Evolutionary conservation across 2,329 filamentous ascomycete species (phyloP).

Genomic region (Chalara sp.): DNA sequence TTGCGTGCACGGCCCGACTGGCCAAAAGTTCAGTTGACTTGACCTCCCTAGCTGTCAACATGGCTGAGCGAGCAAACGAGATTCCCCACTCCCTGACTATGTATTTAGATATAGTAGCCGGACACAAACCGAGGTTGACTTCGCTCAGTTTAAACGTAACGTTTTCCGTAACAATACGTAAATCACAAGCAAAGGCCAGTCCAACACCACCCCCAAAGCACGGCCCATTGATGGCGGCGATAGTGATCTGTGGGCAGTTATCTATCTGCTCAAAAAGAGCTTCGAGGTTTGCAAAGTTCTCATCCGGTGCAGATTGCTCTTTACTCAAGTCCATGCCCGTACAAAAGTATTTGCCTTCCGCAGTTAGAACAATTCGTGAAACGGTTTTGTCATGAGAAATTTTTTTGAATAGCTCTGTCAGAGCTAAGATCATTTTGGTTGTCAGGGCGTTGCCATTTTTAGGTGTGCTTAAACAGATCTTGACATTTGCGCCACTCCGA

Average conservation of each 20-base stretch:
- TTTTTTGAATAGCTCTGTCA: constrained; percentile 25
- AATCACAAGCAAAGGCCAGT: constrained; percentile 35
- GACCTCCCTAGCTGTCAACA: constrained; percentile 30
- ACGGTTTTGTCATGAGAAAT: constrained; percentile 21
- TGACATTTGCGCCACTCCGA: constrained; percentile 25
- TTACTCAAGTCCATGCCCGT: constrained; percentile 32
- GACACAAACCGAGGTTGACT: constrained; percentile 31
- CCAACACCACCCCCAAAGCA: constrained; percentile 38
- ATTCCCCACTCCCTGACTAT: constrained; percentile 33
- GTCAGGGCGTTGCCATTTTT: constrained; percentile 35
- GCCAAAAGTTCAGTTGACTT: constrained; percentile 21
- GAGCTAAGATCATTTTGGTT: constrained; percentile 26
- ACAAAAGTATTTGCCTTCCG: constrained; percentile 33
- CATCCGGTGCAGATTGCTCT: neutral
- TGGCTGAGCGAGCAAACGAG: constrained; percentile 30
- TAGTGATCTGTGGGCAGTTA: constrained; percentile 32
- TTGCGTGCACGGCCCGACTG: constrained; percentile 17
- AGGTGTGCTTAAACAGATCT: constrained; percentile 29
- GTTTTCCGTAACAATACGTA: constrained; percentile 22
- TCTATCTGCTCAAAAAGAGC: constrained; percentile 33
- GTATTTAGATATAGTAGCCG: constrained; percentile 34
- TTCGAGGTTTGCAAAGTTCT: constrained; percentile 18
- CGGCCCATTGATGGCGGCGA: constrained; percentile 35
- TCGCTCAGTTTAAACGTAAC: constrained; percentile 31
- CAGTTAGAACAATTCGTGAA: constrained; percentile 31